Percentiles rank a stretch among this genome's conserved stretches.
Evolutionary conservation across 2,329 filamentous ascomycete genomes (phyloP).

Genomic region (Metarhizium robertsii): DNA sequence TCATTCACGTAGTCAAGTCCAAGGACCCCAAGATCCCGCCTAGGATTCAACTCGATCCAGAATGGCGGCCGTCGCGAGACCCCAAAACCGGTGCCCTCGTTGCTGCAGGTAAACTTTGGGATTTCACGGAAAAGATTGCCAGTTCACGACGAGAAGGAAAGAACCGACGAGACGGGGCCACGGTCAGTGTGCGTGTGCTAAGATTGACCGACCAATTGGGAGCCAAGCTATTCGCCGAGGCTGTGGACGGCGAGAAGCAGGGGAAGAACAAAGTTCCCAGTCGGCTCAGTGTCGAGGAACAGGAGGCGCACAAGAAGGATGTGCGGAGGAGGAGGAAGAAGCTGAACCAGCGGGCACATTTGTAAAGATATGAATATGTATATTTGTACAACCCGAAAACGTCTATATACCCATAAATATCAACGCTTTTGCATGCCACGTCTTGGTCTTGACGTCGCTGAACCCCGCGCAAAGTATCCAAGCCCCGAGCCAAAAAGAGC

Average conservation of each 20-base stretch:
- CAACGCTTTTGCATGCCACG: background rate
- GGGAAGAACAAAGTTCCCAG: constrained; percentile 28
- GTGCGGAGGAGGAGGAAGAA: constrained; percentile 38
- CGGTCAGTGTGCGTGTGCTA: constrained; percentile 75
- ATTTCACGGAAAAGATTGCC: constrained; percentile 84
- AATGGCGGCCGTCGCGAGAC: constrained; percentile 67
- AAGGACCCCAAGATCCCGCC: constrained; percentile 54
- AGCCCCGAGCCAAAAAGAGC: background rate
- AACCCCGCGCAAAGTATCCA: no score
- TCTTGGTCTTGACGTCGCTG: background rate
- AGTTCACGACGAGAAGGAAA: constrained; percentile 81
- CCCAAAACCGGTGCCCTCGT: constrained; percentile 48
- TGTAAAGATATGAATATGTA: constrained; percentile 22
- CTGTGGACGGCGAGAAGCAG: constrained; percentile 26
- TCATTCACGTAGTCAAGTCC: constrained; percentile 64
- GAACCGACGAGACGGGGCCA: constrained; percentile 87
- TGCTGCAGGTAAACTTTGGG: constrained; percentile 73
- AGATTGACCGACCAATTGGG: constrained; percentile 68
- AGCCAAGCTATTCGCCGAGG: constrained; percentile 55
- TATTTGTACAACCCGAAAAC: background rate
- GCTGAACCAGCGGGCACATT: constrained; percentile 40
- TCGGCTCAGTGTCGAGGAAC: constrained; percentile 42
- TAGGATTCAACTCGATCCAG: constrained; percentile 58
- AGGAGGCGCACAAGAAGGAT: constrained; percentile 30
- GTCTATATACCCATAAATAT: background rate